These are phyloP conservation scores for Bacterosira constricta DNA, from an alignment of 108 stramenopile species.

Conservation along the genomic window DNA sequence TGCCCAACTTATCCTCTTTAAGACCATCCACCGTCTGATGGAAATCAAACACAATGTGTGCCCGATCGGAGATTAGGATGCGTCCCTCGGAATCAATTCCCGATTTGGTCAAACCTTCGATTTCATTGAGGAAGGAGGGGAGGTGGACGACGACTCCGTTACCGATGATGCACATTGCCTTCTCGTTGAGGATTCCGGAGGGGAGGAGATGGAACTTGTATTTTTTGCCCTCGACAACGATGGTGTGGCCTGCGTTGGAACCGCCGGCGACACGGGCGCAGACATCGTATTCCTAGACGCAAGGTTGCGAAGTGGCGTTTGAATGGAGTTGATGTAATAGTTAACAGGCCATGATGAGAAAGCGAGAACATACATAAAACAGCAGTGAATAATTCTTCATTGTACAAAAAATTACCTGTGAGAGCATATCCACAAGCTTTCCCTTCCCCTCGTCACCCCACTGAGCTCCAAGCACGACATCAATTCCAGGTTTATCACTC, in stretches of 20 bases:
- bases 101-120: slow-evolving; percentile 73
- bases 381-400: background rate
- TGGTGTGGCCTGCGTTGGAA: slow-evolving; percentile 97
- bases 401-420: slow-evolving; percentile 56
- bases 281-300: slow-evolving; percentile 95
- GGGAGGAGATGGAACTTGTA: slow-evolving; percentile 99
- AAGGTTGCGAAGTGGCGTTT: background rate
- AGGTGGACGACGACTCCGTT: slow-evolving; percentile 98
- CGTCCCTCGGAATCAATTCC: slow-evolving; percentile 87
- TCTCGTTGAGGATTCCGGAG: slow-evolving; percentile 93
- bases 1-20: slow-evolving; percentile 72
- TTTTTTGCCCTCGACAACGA: slow-evolving; percentile 93
- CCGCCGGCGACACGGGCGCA: slow-evolving; percentile 97
- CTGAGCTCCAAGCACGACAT: slow-evolving; percentile 94
- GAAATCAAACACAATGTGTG: slow-evolving; percentile 98
- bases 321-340: background rate
- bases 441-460: slow-evolving; percentile 99
- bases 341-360: background rate
- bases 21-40: slow-evolving; percentile 96
- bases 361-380: background rate
- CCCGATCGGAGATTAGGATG: slow-evolving; percentile 94
- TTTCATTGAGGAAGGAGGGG: slow-evolving; percentile 92
- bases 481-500: slow-evolving; percentile 63
- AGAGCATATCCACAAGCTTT: slow-evolving; percentile 96
- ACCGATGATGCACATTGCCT: slow-evolving; percentile 92